Percentiles rank a stretch among this genome's conserved stretches.
phyloP scores from a whole-genome alignment of 345 rosid species.

The Rhizophora mangle region DNA sequence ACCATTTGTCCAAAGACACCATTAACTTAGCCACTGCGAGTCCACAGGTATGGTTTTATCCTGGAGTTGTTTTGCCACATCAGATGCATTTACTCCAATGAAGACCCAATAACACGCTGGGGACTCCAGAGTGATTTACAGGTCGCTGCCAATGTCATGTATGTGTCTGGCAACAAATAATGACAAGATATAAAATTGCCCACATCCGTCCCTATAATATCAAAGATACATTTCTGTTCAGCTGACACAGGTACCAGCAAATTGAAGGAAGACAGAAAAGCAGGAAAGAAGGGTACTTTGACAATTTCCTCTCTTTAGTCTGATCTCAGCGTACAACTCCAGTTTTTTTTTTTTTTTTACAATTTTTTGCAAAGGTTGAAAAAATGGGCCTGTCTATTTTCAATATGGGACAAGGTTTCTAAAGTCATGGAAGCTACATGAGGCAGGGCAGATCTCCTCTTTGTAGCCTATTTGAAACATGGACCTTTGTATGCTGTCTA shows the following conservation, averaged over 20 bases:
- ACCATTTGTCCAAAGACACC: too few relatives aligned
- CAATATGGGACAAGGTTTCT: constrained; percentile 8
- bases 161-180: neutral
- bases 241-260: constrained; percentile 23
- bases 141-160: neutral
- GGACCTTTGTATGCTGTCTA: constrained; percentile 35
- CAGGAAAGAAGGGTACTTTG: constrained; percentile 28
- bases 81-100: too few relatives aligned
- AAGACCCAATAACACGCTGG: neutral
- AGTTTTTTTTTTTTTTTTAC: constrained; percentile 15
- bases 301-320: constrained; percentile 12
- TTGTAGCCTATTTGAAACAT: constrained; percentile 23
- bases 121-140: neutral
- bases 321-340: constrained; percentile 24
- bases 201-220: neutral
- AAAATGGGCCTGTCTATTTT: constrained; percentile 9
- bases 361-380: neutral
- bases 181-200: neutral
- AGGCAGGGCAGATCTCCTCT: constrained; percentile 24
- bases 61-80: too few relatives aligned
- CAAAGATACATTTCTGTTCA: constrained; percentile 8
- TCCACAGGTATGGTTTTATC: too few relatives aligned
- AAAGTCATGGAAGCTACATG: constrained; percentile 16
- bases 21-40: too few relatives aligned
- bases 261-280: constrained; percentile 29